phyloP scores from a whole-genome alignment of 192 early-diverging fungal genomes.

The Borealophlyctis nickersoniae region DNA sequence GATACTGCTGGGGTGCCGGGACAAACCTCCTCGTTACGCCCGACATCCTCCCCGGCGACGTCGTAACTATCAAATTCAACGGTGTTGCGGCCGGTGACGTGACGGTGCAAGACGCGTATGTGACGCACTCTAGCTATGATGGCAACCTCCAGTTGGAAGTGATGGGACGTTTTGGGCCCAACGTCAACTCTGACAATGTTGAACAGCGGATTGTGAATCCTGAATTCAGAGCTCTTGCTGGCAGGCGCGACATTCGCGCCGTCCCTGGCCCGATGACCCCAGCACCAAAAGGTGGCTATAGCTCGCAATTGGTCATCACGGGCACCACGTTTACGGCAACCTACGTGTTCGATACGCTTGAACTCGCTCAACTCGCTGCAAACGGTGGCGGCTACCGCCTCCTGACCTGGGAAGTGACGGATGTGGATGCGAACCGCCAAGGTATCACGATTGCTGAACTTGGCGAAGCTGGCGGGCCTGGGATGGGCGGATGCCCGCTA shows the following conservation, averaged over 20 bases:
- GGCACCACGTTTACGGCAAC: constrained; percentile 2
- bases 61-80: neutral
- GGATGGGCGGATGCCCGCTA: constrained; percentile 13
- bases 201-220: constrained; percentile 9
- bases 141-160: neutral
- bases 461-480: constrained; percentile 9
- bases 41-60: constrained; percentile 1
- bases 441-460: constrained; percentile 8
- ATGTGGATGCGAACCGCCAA: constrained; percentile 1
- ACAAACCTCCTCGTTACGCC: constrained; percentile 11
- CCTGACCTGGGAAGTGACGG: too few species aligned
- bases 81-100: constrained; percentile 2
- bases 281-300: constrained; percentile 1
- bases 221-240: neutral
- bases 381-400: constrained; percentile 5
- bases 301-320: constrained; percentile 2
- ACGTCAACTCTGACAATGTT: neutral
- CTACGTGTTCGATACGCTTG: constrained; percentile 3
- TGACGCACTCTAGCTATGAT: neutral
- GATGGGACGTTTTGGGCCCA: constrained; percentile 5
- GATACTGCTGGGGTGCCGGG: constrained; percentile 12
- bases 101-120: neutral
- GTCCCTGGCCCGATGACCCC: neutral
- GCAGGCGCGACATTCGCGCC: constrained; percentile 8
- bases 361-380: constrained; percentile 4